Evolutionary conservation across 202 grass and related monocot species (phyloP), one percentile per base, ranked within the genome.

Genomic region (Brachypodium distachyon): DNA sequence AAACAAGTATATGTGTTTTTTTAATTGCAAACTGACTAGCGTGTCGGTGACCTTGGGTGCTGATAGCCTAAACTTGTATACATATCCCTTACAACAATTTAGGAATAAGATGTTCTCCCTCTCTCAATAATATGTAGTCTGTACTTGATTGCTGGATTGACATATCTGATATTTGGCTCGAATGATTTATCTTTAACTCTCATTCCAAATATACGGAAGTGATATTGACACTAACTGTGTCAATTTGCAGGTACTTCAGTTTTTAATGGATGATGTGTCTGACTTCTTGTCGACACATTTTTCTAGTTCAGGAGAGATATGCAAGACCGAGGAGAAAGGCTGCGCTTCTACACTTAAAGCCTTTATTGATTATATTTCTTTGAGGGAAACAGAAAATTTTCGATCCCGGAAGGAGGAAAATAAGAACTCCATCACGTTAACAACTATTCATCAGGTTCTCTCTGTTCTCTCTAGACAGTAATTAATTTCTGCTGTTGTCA

Each of bases 201-300:
- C 46, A 29, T 54, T 78, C 34, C 26, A 10, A n/a, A 54, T 67
- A 29, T 22, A 53, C 21, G 55, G 29, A 77, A 49, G 12, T 66
- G 67, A 66, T 61, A 42, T 73, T 28, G 41, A 7, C 26, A 61
- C 79, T 64, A 47, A 11, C 69, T 68, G 54, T 64, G 75, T 72
- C 46, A 69, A 61, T 39, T 23, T 90, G 75, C 79, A 94, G 94
- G 89, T 97, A 56, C 68, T 97, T 88, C 94, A 97, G 70, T 89
- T 89, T 86, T 84, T 97, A 82, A 97, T 92, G 91, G 94, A 97
- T 92, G 94, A 97, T 50, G 84, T 97, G 37, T 92, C 89, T 56
- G 94, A 94, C 56, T 97, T 97, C 79, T 84, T 97, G 73, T 92
- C 94, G 83, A 82, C 80, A 77, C 82, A 94, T 90, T 97, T 94